Conservation (phyloP, 768 basidiomycete species). For the Russula emetica region DNA sequence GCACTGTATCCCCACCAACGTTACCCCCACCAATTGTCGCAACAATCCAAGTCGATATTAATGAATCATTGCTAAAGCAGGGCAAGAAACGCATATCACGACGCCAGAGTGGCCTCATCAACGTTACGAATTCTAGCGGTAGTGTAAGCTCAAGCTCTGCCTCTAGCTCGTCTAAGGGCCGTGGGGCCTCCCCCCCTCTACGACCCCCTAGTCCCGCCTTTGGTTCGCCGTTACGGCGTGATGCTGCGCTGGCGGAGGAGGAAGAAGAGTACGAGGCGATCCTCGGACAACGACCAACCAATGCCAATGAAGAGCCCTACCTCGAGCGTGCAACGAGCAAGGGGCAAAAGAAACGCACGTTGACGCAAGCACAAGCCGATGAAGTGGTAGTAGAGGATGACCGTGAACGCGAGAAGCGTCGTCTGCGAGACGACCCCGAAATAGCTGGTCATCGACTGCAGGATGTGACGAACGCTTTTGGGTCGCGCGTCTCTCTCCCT, state of each 20-base stretch:
- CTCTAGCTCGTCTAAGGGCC: conserved; percentile 31
- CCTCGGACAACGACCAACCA: conserved; percentile 34
- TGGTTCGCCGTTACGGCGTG: conserved; percentile 54
- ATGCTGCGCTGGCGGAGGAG: conserved; percentile 52
- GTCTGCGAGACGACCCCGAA: conserved; percentile 42
- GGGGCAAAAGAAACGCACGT: conserved; percentile 47
- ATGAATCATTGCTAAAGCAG: conserved; percentile 34
- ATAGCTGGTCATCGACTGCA: conserved; percentile 46
- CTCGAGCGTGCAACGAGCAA: conserved; percentile 41
- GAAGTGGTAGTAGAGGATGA: conserved; percentile 33
- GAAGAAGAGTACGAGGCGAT: conserved; percentile 47
- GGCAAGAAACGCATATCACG: conserved; percentile 38
- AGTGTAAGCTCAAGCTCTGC: conserved; percentile 34
- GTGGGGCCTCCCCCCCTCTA: conserved; percentile 42
- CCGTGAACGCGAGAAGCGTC: conserved; percentile 31
- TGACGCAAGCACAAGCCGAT: conserved; percentile 37
- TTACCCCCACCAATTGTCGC: conserved; percentile 26
- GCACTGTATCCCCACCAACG: conserved; percentile 35
- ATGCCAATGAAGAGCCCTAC: conserved; percentile 38
- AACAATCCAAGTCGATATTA: conserved; percentile 32
- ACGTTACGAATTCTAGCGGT: conserved; percentile 17
- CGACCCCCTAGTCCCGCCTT: conserved; percentile 65
- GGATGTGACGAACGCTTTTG: conserved; percentile 60
- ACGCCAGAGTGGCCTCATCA: conserved; percentile 54
- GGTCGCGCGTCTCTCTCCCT: conserved; percentile 36